A percentile compares a stretch with the other conserved stretches of the same genome.
Evolutionary conservation across 2,329 filamentous ascomycete species (phyloP).

Genomic region (Bisporella sp.): DNA sequence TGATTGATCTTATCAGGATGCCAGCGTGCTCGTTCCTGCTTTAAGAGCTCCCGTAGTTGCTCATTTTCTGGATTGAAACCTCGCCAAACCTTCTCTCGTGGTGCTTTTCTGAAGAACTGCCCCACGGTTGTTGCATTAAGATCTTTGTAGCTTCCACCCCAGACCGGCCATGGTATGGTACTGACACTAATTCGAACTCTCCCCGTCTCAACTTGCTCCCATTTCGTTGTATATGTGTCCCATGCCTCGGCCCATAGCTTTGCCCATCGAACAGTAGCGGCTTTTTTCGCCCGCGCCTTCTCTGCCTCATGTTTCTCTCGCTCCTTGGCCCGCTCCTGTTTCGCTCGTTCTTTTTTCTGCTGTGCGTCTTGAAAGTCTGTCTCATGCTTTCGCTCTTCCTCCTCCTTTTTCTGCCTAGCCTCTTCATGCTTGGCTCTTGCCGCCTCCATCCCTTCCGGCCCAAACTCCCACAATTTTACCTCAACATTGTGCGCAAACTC

Average conservation of each 20-base stretch:
- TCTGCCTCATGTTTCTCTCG: background rate
- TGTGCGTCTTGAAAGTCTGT: background rate
- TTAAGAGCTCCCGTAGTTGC: slow-evolving; percentile 49
- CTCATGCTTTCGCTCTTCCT: background rate
- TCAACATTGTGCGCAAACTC: slow-evolving; percentile 85
- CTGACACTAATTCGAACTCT: slow-evolving; percentile 37
- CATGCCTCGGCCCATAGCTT: slow-evolving; percentile 53
- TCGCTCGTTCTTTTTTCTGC: background rate
- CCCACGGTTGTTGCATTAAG: slow-evolving; percentile 50
- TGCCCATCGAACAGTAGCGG: slow-evolving; percentile 32
- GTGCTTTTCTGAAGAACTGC: slow-evolving; percentile 52
- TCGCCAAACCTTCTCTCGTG: slow-evolving; percentile 20
- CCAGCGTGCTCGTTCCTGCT: slow-evolving; percentile 85
- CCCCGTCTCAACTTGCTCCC: slow-evolving; percentile 43
- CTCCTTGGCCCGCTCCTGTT: background rate
- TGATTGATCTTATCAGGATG: slow-evolving; percentile 98
- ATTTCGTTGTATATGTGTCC: slow-evolving; percentile 56
- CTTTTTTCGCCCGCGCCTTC: background rate
- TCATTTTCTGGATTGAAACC: slow-evolving; percentile 17
- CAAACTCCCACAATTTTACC: slow-evolving; percentile 78
- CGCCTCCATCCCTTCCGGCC: slow-evolving; percentile 32
- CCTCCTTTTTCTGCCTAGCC: background rate
- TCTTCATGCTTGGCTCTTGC: no score
- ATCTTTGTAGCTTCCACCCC: slow-evolving; percentile 48
- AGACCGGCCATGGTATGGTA: slow-evolving; percentile 57